Conservation (phyloP, 1,284 basidiomycete genomes). For the Cutaneotrichosporon sp. region DNA sequence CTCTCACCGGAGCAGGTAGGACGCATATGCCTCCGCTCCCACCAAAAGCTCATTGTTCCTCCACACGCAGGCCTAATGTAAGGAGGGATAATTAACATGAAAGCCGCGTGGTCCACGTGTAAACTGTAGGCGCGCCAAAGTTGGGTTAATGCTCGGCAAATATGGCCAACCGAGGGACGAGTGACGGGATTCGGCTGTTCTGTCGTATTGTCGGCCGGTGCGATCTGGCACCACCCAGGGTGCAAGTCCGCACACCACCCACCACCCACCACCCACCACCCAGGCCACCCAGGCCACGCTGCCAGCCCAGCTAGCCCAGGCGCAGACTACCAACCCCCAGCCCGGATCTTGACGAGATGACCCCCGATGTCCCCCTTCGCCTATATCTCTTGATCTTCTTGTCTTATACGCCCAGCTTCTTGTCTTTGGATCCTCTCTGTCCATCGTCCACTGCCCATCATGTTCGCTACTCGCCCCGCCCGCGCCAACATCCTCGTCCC, state of each 20-base stretch:
- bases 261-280: not conserved
- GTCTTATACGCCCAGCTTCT: not conserved
- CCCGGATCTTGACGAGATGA: conserved; percentile 4
- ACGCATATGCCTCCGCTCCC: not conserved
- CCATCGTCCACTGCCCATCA: conserved; percentile 42
- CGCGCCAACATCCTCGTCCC: conserved; percentile 88
- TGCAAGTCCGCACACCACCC: not conserved
- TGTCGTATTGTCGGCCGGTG: not conserved
- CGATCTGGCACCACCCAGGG: not conserved
- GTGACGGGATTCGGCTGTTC: conserved; percentile 7
- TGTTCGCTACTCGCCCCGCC: conserved; percentile 71
- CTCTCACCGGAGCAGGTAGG: not conserved
- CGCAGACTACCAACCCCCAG: no score
- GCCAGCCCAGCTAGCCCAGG: no score
- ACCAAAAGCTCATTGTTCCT: not conserved
- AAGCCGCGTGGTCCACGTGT: not conserved
- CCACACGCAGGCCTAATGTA: not conserved
- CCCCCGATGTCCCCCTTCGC: not conserved
- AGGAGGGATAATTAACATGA: not conserved
- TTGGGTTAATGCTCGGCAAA: conserved; percentile 1
- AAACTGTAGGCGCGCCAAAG: not conserved
- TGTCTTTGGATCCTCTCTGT: conserved; percentile 6
- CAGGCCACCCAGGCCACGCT: not conserved
- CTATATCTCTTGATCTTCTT: conserved; percentile 9
- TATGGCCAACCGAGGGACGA: not conserved